Percentiles rank a stretch among this genome's conserved stretches.
phyloP scores from a whole-genome alignment of 805 yeast species.

The Ogataea pignaliae region DNA sequence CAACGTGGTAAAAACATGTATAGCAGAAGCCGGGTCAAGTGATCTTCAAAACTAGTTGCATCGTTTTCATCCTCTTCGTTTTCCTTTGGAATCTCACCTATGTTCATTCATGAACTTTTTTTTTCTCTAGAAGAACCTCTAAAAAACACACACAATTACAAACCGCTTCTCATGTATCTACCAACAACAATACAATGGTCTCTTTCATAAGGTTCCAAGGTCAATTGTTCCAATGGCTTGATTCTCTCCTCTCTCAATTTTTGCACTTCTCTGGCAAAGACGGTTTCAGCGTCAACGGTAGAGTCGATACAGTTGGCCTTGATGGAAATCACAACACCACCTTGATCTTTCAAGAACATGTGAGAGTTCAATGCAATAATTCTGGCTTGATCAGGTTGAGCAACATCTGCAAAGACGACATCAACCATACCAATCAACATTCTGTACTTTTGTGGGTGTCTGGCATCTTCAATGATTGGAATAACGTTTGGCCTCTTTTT shows the following conservation, averaged over 20 bases:
- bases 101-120: background rate
- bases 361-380: conserved; percentile 98
- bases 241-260: conserved; percentile 98
- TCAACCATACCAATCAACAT: conserved; percentile 99
- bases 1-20: too few species aligned
- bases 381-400: conserved; percentile 99
- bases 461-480: conserved; percentile 98
- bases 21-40: too few species aligned
- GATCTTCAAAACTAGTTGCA: too few species aligned
- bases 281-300: conserved; percentile 98
- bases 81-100: too few species aligned
- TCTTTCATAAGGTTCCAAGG: conserved; percentile 99
- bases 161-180: conserved; percentile 88
- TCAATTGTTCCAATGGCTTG: conserved; percentile 97
- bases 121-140: too few species aligned
- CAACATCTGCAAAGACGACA: conserved; percentile 98
- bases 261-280: conserved; percentile 98
- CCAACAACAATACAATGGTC: conserved; percentile 99
- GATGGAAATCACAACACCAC: conserved; percentile 97
- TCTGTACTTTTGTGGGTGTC: conserved; percentile 99
- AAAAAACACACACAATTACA: conserved; percentile 27
- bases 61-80: too few species aligned
- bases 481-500: conserved; percentile 99
- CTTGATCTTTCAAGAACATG: conserved; percentile 95
- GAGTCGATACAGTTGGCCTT: conserved; percentile 99